phyloP scores from a whole-genome alignment of 2,329 filamentous ascomycete species.

The Penicillium sp. region DNA sequence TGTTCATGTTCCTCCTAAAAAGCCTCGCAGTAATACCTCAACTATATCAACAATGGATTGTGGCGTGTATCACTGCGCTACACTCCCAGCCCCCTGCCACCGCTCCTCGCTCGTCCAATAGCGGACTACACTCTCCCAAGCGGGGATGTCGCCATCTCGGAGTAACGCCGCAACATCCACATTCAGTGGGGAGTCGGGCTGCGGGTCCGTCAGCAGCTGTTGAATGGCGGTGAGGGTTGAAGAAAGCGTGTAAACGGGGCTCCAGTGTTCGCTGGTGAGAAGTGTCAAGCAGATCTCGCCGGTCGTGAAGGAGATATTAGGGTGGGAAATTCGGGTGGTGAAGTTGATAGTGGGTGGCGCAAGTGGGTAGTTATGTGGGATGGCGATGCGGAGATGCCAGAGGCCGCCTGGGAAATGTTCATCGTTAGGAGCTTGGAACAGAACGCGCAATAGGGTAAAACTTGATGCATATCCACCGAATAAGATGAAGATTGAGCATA shows the following conservation, averaged over 20 bases:
- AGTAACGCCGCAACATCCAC: conserved; percentile 50
- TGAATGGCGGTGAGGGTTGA: conserved; percentile 49
- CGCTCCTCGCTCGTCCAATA: conserved; percentile 50
- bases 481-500: conserved; percentile 20
- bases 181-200: conserved; percentile 50
- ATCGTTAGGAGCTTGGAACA: background rate
- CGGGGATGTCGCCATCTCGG: conserved; percentile 45
- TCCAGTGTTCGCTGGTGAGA: conserved; percentile 71
- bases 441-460: background rate
- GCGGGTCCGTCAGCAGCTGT: conserved; percentile 47
- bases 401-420: conserved; percentile 60
- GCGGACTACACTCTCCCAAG: conserved; percentile 48
- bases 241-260: conserved; percentile 75
- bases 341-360: conserved; percentile 77
- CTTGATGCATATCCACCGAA: background rate
- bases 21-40: background rate
- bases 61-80: conserved; percentile 7
- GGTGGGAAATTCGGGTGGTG: conserved; percentile 79
- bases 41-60: background rate
- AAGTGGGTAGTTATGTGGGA: conserved; percentile 78
- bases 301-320: conserved; percentile 71
- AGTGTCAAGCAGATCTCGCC: conserved; percentile 96
- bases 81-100: conserved; percentile 37
- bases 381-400: conserved; percentile 76
- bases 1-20: background rate